phyloP scores from a whole-genome alignment of 495 filamentous ascomycete genomes.

The Ramalina intermedia region DNA sequence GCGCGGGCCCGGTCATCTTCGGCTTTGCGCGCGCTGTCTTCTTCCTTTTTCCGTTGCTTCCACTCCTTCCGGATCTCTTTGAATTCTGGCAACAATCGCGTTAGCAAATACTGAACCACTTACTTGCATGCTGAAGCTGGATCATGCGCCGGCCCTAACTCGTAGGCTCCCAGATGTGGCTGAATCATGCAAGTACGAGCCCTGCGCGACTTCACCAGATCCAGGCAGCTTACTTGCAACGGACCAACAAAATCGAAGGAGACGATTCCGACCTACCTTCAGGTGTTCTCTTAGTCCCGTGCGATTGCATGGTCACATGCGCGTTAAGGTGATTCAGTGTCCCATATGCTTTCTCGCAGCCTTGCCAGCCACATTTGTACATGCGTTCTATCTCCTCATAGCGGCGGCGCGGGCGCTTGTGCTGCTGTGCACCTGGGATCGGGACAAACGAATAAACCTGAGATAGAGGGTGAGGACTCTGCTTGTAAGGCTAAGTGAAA shows the following conservation, averaged over 20 bases:
- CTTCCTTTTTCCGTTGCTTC: conserved; percentile 99
- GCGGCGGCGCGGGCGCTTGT: conserved; percentile 84
- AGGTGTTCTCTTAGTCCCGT: conserved; percentile 81
- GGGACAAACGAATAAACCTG: conserved; percentile 98
- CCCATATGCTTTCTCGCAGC: conserved; percentile 95
- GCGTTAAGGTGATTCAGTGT: conserved; percentile 94
- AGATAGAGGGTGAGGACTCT: conserved; percentile 33
- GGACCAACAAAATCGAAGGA: conserved; percentile 3
- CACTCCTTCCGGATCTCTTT: conserved; percentile 99
- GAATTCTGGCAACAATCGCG: conserved; percentile 52
- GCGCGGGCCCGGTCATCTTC: conserved; percentile 76
- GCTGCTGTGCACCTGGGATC: conserved; percentile 92
- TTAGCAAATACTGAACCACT: conserved; percentile 11
- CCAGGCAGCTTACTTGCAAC: background rate
- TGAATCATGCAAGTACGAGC: background rate
- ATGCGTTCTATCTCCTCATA: conserved; percentile 99
- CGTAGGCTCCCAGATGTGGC: background rate
- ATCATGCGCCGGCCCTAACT: background rate
- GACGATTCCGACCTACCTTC: conserved; percentile 58
- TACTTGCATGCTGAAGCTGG: background rate
- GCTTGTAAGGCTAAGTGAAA: conserved; percentile 14
- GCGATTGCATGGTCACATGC: conserved; percentile 95
- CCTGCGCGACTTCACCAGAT: background rate
- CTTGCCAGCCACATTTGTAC: conserved; percentile 99
- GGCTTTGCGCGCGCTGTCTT: conserved; percentile 77